Evolutionary conservation across 179 eudicot species (phyloP).

Genomic region (Spinacia oleracea): DNA sequence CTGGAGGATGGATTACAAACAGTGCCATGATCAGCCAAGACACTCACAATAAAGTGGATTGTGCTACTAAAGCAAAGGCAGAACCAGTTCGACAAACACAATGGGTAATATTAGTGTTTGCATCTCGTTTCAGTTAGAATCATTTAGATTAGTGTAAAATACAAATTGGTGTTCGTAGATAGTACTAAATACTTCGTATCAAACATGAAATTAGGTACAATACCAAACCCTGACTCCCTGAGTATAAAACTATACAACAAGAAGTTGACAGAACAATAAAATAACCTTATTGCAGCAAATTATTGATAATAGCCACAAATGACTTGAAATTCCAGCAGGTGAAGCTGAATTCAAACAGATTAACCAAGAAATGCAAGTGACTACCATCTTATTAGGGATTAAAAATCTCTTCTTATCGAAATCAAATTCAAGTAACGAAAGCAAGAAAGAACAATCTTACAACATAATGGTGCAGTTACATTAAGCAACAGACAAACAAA

Average conservation of each 20-base stretch:
- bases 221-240: neutral
- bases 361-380: neutral
- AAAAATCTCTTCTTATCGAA: no score
- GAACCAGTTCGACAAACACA: neutral
- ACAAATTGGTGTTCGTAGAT: neutral
- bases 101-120: neutral
- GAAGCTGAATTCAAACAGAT: neutral
- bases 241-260: neutral
- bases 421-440: no score
- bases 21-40: neutral
- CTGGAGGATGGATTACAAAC: neutral
- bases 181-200: neutral
- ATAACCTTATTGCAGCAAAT: neutral
- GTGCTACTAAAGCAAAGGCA: neutral
- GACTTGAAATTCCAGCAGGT: neutral
- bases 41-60: neutral
- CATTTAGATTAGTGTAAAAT: neutral
- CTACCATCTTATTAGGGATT: no score
- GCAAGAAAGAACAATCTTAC: neutral
- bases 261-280: neutral
- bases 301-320: neutral
- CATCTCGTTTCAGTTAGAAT: neutral
- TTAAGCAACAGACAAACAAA: neutral
- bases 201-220: neutral
- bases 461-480: neutral